Base-by-base conservation (phyloP, 2,329 filamentous ascomycete species). In the Coniochaeta ligniaria region DNA sequence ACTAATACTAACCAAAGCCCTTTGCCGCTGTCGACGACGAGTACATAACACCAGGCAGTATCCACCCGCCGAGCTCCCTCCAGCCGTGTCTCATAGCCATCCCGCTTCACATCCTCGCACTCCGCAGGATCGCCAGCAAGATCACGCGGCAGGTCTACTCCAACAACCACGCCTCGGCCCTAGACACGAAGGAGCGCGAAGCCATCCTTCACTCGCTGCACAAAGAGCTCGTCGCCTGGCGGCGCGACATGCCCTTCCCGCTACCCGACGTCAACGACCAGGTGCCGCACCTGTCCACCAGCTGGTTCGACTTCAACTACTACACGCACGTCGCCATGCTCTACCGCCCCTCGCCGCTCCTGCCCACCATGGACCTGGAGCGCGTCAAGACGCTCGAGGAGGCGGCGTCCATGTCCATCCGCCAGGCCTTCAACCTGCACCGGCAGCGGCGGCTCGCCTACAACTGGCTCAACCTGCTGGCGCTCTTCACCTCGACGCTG, bases 271-370 rank as follows among this genome's bases (percentile, higher is more conserved):
- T 72, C 24, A 67, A 73, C 63, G 69, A 68, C 6, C 68, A 69
- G 9, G 76, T 80, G 1, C 77, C 77, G 1, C 78, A 80, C 60
- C 66, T 79, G 3, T 74, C 66, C 45, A 76, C 71, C 8, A 73
- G 67, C 60, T 80, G 77, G 78, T 80, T 76, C 63, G 77, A 80
- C 59, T 73, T 78, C 52, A 80, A 80, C 65, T 80, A 77, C 64
- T 79, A 79, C 63, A 77, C 73, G 0, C 77, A 80, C 57, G 65
- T 79, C 1, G 73, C 73, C 14, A 74, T 77, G 67, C 66, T 80
- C 4, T 79, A 80, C 63, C 68, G 77, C 2, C 78, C 77, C 0
- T 78, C 77, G 0, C 76, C 77, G 0, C 62, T 78, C 0, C 74
- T 70, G 24, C 76, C 76, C 1, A 70, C 69, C 0, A 65, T 76